Conservation (phyloP, 208 protist species). For the Leishmania lainsoni region DNA sequence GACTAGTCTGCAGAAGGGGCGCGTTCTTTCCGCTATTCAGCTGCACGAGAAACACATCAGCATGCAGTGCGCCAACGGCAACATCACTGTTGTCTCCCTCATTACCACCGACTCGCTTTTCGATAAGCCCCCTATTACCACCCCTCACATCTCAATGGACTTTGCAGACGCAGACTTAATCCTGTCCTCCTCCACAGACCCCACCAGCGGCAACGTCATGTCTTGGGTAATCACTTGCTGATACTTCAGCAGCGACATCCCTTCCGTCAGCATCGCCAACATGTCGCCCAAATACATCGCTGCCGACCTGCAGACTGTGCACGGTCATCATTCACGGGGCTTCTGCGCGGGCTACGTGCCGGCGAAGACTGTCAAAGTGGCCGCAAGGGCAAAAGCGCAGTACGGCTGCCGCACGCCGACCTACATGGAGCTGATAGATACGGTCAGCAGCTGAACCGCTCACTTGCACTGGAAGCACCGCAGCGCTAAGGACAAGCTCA, state of each 20-base stretch:
- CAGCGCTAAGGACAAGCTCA: slow-evolving; percentile 77
- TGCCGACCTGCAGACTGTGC: slow-evolving; percentile 8
- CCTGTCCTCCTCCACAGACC: slow-evolving; percentile 57
- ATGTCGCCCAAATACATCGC: slow-evolving; percentile 8
- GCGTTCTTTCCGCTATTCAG: slow-evolving; percentile 45
- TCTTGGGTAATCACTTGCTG: slow-evolving; percentile 55
- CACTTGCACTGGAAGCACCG: slow-evolving; percentile 90
- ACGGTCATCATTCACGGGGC: slow-evolving; percentile 68
- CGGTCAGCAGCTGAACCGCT: slow-evolving; percentile 44
- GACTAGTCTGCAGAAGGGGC: slow-evolving; percentile 20
- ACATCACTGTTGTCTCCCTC: neutral
- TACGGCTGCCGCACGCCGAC: slow-evolving; percentile 64
- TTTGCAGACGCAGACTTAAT: slow-evolving; percentile 57
- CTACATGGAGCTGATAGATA: slow-evolving; percentile 71
- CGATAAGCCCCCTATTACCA: slow-evolving; percentile 36
- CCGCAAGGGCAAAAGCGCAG: slow-evolving; percentile 40
- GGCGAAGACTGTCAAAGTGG: slow-evolving; percentile 18
- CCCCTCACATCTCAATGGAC: slow-evolving; percentile 33
- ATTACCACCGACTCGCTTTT: slow-evolving; percentile 5
- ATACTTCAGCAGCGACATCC: slow-evolving; percentile 17
- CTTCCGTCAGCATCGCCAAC: slow-evolving; percentile 45
- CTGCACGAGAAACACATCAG: slow-evolving; percentile 47
- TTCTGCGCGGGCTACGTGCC: slow-evolving; percentile 38
- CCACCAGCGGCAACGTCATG: slow-evolving; percentile 4
- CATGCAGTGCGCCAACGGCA: slow-evolving; percentile 29